Base-by-base conservation (phyloP, 345 rosid genomes). In the Gossypium australe region DNA sequence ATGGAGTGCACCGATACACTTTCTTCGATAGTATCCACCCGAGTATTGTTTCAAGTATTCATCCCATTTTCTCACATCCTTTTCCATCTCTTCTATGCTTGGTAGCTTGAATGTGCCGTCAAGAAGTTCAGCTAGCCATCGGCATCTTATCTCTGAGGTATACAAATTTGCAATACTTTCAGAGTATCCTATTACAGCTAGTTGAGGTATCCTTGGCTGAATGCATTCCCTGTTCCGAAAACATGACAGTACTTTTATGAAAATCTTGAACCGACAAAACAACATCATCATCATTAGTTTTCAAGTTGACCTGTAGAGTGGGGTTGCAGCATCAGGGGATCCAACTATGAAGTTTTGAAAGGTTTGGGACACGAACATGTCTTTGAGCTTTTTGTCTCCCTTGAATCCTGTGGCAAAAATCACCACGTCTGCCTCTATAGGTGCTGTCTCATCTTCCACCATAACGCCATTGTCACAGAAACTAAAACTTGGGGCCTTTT, bases 121-220 rank as follows among this genome's bases (percentile, higher is more conserved):
- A 0, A 80, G 76, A 34, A 82, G 51, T 27, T 77, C 72, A 22
- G 66, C 79, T 0, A 82, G 72, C 85, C 85, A 82, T 7, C 52
- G 48, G 58, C 83, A 71, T 62, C 85, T 48, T 20, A 82, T 67
- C 61, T 82, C 85, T 0, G 67, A 79, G n/a, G 77, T 14, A 0
- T 43, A 71, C 72, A 82, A 24, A 69, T 77, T 77, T 10, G 85
- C 7, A 1, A 75, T 0, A 41, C 85, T 74, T 64, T 82, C 83
- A 0, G 72, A 44, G 22, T 70, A 79, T 68, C 85, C 85, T 1
- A 79, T 67, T 2, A 82, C n/a, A 2, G 83, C 85, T 1, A 80
- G 77, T 24, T 75, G 85, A 0, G 85, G 85, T 48, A 82, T 80
- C 13, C 67, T 61, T 0, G 83, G 83, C 67, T 80, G 83, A 58